These are phyloP conservation scores for Arabidopsis thaliana DNA, from an alignment of 345 rosid species.

Conservation along the genomic window DNA sequence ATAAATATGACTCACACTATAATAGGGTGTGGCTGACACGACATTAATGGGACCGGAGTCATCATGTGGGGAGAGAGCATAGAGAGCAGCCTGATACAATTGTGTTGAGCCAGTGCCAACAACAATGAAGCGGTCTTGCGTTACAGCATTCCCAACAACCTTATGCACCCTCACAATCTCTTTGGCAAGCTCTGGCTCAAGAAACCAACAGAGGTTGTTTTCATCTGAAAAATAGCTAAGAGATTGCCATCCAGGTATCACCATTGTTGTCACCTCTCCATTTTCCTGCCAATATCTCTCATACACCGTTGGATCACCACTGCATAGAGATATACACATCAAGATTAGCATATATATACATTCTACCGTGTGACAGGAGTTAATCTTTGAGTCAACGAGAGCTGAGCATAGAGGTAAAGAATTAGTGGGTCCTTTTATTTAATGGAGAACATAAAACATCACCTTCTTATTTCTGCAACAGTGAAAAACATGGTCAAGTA, in stretches of 20 bases:
- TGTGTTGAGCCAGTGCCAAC: slow-evolving; percentile 97
- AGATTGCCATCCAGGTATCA: slow-evolving; percentile 89
- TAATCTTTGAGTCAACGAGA: not conserved
- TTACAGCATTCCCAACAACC: slow-evolving; percentile 82
- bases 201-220: slow-evolving; percentile 80
- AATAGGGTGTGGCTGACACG: slow-evolving; percentile 82
- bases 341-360: slow-evolving; percentile 4
- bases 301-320: slow-evolving; percentile 95
- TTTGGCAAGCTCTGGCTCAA: slow-evolving; percentile 73
- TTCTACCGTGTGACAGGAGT: not conserved
- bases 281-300: slow-evolving; percentile 71
- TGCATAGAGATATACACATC: slow-evolving; percentile 40
- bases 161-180: slow-evolving; percentile 70
- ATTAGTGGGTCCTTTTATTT: slow-evolving; percentile 2
- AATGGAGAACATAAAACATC: slow-evolving; percentile 26
- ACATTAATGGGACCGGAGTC: slow-evolving; percentile 68
- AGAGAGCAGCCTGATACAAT: slow-evolving; percentile 80
- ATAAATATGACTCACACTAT: slow-evolving; percentile 60
- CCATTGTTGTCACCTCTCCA: slow-evolving; percentile 72
- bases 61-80: slow-evolving; percentile 70
- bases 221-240: slow-evolving; percentile 81
- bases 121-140: slow-evolving; percentile 64
- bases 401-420: not conserved
- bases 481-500: slow-evolving; percentile 21
- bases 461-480: slow-evolving; percentile 7